phyloP scores from a whole-genome alignment of 176 grass and related monocot genomes.

The Lolium rigidum region DNA sequence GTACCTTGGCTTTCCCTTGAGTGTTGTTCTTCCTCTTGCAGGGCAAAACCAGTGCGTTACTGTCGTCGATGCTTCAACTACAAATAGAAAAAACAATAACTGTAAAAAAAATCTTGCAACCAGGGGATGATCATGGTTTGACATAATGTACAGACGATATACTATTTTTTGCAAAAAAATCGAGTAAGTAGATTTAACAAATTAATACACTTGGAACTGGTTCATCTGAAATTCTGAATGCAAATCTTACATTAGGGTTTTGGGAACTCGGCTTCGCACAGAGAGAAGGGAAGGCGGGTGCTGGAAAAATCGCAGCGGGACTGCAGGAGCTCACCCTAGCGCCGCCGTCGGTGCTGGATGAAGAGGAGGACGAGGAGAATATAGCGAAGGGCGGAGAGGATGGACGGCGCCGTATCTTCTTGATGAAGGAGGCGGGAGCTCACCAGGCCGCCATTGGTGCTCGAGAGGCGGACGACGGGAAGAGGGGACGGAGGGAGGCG shows the following conservation, averaged over 20 bases:
- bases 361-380: neutral
- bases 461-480: too few relatives aligned
- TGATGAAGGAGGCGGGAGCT: neutral
- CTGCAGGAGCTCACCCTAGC: neutral
- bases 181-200: neutral
- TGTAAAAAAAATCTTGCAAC: neutral
- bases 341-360: neutral
- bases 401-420: neutral
- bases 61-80: neutral
- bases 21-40: slow-evolving; percentile 58
- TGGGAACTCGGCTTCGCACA: neutral
- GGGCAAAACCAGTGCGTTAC: slow-evolving; percentile 42
- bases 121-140: neutral
- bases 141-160: too few relatives aligned
- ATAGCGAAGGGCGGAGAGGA: neutral
- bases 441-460: neutral
- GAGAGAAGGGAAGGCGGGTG: too few relatives aligned
- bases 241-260: slow-evolving; percentile 5
- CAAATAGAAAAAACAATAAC: neutral
- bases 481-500: neutral
- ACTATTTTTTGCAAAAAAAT: neutral
- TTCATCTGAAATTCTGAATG: neutral
- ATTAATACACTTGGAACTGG: neutral
- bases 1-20: slow-evolving; percentile 65
- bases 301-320: too few relatives aligned